Conservation (phyloP, 2,329 filamentous ascomycete species). For the Thelonectria rubi region DNA sequence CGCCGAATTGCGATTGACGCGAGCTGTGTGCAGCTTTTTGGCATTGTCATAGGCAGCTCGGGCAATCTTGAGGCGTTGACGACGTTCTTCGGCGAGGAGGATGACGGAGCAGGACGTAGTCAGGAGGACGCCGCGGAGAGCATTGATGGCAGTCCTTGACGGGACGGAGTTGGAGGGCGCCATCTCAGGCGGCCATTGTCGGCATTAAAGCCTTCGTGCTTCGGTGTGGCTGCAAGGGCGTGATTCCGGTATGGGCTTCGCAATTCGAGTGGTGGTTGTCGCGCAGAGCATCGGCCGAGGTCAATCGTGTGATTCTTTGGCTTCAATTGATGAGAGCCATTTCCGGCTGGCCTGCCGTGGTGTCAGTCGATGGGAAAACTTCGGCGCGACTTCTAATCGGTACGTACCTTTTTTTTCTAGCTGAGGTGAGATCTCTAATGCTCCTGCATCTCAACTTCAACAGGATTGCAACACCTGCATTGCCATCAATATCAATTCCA, state of each 20-base stretch:
- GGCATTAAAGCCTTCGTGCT: constrained; percentile 23
- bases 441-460: no score
- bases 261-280: constrained; percentile 35
- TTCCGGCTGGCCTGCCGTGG: constrained; percentile 3
- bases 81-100: constrained; percentile 64
- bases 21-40: constrained; percentile 57
- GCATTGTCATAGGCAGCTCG: constrained; percentile 62
- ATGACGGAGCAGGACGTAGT: constrained; percentile 67
- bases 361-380: constrained; percentile 22
- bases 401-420: neutral
- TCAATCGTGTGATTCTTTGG: constrained; percentile 39
- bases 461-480: no score
- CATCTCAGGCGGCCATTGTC: constrained; percentile 51
- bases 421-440: neutral
- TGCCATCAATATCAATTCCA: no score
- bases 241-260: constrained; percentile 7
- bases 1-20: constrained; percentile 44
- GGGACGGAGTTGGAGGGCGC: constrained; percentile 59
- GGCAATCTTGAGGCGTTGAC: constrained; percentile 62
- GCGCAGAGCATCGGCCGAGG: constrained; percentile 33
- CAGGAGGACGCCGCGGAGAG: constrained; percentile 63
- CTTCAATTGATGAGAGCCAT: constrained; percentile 21
- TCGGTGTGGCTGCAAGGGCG: constrained; percentile 1
- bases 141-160: constrained; percentile 64
- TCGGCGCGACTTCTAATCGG: neutral